Conservation (phyloP, 768 basidiomycete species). For the Strobilomyces echinocephalus region DNA sequence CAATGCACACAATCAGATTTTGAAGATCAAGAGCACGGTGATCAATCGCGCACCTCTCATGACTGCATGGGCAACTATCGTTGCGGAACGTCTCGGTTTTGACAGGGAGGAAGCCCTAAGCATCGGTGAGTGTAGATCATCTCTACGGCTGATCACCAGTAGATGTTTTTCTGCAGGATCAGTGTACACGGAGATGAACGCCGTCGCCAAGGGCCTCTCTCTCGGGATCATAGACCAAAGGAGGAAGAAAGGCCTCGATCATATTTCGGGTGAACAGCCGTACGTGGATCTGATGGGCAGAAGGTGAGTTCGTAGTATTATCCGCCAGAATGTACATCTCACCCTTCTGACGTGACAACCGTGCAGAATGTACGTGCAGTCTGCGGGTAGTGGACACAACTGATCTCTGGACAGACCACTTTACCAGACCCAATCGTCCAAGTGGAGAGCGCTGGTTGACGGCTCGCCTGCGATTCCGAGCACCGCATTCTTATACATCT, state of each 20-base stretch:
- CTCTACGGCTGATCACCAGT: neutral
- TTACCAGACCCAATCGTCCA: constrained; percentile 58
- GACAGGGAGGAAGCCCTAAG: constrained; percentile 85
- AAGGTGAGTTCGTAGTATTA: constrained; percentile 37
- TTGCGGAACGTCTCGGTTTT: constrained; percentile 85
- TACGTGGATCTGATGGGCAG: constrained; percentile 84
- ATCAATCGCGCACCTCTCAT: constrained; percentile 92
- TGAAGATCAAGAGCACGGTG: constrained; percentile 57
- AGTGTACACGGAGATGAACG: constrained; percentile 92
- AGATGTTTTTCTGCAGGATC: constrained; percentile 53
- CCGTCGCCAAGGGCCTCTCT: constrained; percentile 76
- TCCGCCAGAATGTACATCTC: neutral
- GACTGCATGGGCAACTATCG: constrained; percentile 88
- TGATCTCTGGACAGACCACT: constrained; percentile 54
- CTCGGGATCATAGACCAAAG: constrained; percentile 68
- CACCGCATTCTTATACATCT: constrained; percentile 80
- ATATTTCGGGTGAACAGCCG: constrained; percentile 56
- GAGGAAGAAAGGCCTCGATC: constrained; percentile 52
- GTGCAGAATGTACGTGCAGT: constrained; percentile 38
- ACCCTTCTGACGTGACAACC: neutral
- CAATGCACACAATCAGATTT: constrained; percentile 38
- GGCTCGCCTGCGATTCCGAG: constrained; percentile 66
- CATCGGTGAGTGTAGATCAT: constrained; percentile 56
- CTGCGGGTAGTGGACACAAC: neutral
- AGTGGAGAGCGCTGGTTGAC: constrained; percentile 81